Conservation (phyloP, 2,329 filamentous ascomycete genomes). For the Beauveria sp. region DNA sequence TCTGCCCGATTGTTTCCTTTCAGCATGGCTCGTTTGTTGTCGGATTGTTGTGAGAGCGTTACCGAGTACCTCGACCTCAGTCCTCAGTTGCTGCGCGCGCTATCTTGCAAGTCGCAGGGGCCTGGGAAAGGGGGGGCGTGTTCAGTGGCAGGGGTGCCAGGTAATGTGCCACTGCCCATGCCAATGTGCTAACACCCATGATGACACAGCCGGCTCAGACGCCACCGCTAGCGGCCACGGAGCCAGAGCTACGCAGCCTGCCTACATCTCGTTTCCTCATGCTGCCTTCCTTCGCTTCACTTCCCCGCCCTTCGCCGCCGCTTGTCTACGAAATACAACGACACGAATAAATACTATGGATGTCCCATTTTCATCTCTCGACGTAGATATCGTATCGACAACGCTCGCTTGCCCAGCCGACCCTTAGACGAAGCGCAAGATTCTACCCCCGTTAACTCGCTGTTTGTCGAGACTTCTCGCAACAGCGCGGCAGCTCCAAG, state of each 20-base stretch:
- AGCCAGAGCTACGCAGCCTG: neutral
- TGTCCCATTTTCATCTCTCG: neutral
- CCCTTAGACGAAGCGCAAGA: neutral
- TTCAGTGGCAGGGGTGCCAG: neutral
- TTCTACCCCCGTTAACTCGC: neutral
- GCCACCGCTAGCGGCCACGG: slow-evolving; percentile 1
- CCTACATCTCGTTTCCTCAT: neutral
- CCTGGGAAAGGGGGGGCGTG: neutral
- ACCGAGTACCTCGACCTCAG: neutral
- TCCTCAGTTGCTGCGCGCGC: neutral
- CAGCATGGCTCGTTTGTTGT: neutral
- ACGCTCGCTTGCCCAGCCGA: neutral
- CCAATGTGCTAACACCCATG: slow-evolving; percentile 1
- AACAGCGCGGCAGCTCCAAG: neutral
- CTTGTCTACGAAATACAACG: neutral
- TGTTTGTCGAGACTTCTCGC: neutral
- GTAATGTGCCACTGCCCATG: neutral
- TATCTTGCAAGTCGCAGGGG: slow-evolving; percentile 10
- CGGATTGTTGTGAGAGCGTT: neutral
- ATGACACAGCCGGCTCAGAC: slow-evolving; percentile 3
- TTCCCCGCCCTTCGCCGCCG: neutral
- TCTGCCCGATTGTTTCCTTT: neutral
- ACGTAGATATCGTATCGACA: neutral
- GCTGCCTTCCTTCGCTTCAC: neutral
- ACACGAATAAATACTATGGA: neutral